Base-by-base conservation (phyloP, 1,284 basidiomycete genomes). In the Schizophyllum amplum region DNA sequence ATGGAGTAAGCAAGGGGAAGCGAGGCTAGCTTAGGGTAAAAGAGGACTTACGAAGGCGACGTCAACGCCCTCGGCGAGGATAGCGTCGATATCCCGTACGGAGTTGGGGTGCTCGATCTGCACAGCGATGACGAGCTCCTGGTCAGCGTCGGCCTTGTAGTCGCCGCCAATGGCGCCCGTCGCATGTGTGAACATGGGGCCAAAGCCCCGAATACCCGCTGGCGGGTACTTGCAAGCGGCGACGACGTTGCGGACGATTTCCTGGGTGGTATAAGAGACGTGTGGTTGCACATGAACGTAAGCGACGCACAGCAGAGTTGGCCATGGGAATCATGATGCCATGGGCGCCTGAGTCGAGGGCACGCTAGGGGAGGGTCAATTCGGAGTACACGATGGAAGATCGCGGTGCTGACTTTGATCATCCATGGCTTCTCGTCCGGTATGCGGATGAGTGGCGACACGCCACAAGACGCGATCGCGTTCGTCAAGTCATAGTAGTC, bases 151-250 rank as follows among this genome's bases (percentile, higher is more conserved):
- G 7, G 56, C 61, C 47, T 65, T 67, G 57, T 69, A 69, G 5
- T 58, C 54, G 20, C 61, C 65, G 5, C 59, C 62, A n/a, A 66
- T 59, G 5, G 65, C 67, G 47, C 68, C 68, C 9, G 68, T 58
- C 13, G 66, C 65, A 50, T 69, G 66, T 1, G 68, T 68, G 61
- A 65, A 70, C 68, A 70, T 68, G n/a, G 68, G 69, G 1, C 69
- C 69, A 49, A 67, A 70, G 0, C 69, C 69, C 4, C 69, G 62
- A 25, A 65, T 62, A 1, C 69, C 69, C 1, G 54, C 52, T 11
- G 69, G 69, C 15, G 69, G 69, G 54, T 70, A 70, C 54, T 65
- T 66, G 13, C 61, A 54, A 4, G 64, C 66, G 17, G 56, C 47
- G 1, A 70, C 69, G 6, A 68, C 63, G 27, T 66, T 66, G 23